Evolutionary conservation across 495 filamentous ascomycete species (phyloP).

Genomic region (Pseudevernia furfuracea): DNA sequence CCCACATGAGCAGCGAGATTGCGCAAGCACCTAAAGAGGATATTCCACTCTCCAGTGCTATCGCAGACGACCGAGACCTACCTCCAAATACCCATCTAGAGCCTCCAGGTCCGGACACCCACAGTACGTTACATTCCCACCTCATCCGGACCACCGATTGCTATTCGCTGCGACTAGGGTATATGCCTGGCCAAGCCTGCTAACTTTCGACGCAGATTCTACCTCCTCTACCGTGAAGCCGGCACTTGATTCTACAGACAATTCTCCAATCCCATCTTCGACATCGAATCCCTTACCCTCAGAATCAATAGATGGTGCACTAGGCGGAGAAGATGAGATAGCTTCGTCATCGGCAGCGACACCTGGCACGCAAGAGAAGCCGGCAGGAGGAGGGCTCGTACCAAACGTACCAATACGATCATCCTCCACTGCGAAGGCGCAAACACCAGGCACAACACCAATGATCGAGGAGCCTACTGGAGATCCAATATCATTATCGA

Average conservation of each 20-base stretch:
- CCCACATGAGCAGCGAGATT: constrained; percentile 45
- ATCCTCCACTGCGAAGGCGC: constrained; percentile 56
- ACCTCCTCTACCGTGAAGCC: constrained; percentile 13
- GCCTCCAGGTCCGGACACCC: constrained; percentile 12
- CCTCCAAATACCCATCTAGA: constrained; percentile 17
- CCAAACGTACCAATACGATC: constrained; percentile 56
- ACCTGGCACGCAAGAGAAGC: constrained; percentile 8
- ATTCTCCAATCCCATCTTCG: constrained; percentile 11
- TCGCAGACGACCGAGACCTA: constrained; percentile 25
- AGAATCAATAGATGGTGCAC: neutral
- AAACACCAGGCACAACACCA: constrained; percentile 52
- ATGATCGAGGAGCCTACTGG: constrained; percentile 57
- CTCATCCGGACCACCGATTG: neutral
- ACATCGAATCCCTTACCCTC: constrained; percentile 6
- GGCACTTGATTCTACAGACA: constrained; percentile 6
- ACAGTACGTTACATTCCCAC: constrained; percentile 10
- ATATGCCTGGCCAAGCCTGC: neutral
- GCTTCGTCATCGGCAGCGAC: constrained; percentile 3
- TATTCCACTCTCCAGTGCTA: constrained; percentile 20
- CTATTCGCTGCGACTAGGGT: neutral
- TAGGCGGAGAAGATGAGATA: constrained; percentile 3
- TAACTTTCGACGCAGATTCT: constrained; percentile 14
- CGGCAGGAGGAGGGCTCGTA: constrained; percentile 18
- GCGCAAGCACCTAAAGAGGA: constrained; percentile 34
- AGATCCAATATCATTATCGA: constrained; percentile 51